A percentile compares a stretch with the other conserved stretches of the same genome.
phyloP scores from a whole-genome alignment of 192 early-diverging fungal species.

The Backusella sp. region DNA sequence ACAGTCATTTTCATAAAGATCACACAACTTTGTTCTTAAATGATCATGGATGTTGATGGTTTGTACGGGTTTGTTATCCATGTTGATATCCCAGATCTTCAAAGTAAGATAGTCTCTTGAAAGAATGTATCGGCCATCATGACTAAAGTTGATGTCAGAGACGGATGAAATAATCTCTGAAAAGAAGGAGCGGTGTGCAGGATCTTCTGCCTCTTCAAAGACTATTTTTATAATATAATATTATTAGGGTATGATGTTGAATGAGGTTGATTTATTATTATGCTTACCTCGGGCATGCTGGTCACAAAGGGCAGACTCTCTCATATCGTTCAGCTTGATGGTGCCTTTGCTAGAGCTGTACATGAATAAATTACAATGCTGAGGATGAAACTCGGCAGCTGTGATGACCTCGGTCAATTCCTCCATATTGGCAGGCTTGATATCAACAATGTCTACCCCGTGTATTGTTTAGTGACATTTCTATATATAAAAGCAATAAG shows the following conservation, averaged over 20 bases:
- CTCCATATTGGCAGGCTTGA: constrained; percentile 99
- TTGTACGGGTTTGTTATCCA: constrained; percentile 89
- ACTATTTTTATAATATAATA: constrained; percentile 40
- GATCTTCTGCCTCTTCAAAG: constrained; percentile 95
- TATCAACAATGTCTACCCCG: constrained; percentile 89
- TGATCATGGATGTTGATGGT: constrained; percentile 96
- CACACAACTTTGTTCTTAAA: constrained; percentile 91
- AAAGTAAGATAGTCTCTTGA: constrained; percentile 96
- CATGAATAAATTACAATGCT: constrained; percentile 95
- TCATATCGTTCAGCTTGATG: constrained; percentile 97
- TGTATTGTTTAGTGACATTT: not conserved
- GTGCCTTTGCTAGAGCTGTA: constrained; percentile 98
- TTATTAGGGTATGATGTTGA: not conserved
- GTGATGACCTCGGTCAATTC: constrained; percentile 99
- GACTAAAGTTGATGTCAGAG: constrained; percentile 94
- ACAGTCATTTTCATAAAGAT: constrained; percentile 98
- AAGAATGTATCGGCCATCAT: constrained; percentile 93
- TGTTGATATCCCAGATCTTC: constrained; percentile 98
- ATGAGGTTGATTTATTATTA: too few species aligned
- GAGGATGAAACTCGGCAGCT: constrained; percentile 95
- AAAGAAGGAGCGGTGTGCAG: constrained; percentile 94
- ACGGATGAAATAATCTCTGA: constrained; percentile 99
- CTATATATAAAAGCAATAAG: too few species aligned
- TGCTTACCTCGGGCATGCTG: constrained; percentile 78
- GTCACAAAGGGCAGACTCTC: constrained; percentile 91